Conservation (phyloP, 2,329 filamentous ascomycete species). For the Diplodia intermedia region DNA sequence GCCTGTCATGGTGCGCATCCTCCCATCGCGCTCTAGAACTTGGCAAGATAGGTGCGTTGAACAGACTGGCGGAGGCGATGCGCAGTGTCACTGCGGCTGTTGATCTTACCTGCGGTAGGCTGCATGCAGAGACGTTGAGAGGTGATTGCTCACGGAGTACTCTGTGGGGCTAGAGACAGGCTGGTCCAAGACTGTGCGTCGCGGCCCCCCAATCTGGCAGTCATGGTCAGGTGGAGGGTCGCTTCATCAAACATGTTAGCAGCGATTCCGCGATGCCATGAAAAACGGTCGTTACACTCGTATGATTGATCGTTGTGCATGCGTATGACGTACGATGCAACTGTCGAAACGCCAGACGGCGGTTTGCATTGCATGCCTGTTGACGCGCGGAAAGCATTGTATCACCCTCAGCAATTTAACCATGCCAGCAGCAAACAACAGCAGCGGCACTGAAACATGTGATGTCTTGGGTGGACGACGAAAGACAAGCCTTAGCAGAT, state of each 20-base stretch:
- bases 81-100: conserved; percentile 24
- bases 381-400: conserved; percentile 17
- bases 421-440: conserved; percentile 9
- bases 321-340: conserved; percentile 25
- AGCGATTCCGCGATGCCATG: conserved; percentile 15
- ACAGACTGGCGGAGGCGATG: conserved; percentile 13
- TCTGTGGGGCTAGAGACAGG: conserved; percentile 20
- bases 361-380: conserved; percentile 23
- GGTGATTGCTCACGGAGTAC: conserved; percentile 26
- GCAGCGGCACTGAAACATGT: conserved; percentile 1
- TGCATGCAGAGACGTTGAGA: conserved; percentile 31
- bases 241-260: conserved; percentile 27
- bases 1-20: conserved; percentile 26
- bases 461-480: not conserved
- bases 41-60: conserved; percentile 9
- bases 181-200: conserved; percentile 12
- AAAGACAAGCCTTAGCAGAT: conserved; percentile 16
- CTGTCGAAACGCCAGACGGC: conserved; percentile 28
- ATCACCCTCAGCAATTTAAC: conserved; percentile 8
- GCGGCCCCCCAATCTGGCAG: conserved; percentile 9
- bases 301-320: conserved; percentile 30
- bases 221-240: conserved; percentile 24
- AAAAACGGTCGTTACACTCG: conserved; percentile 26
- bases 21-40: conserved; percentile 15
- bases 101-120: conserved; percentile 23